phyloP scores from a whole-genome alignment of 2,329 filamentous ascomycete species.

The Aspergillus costaricaensis region DNA sequence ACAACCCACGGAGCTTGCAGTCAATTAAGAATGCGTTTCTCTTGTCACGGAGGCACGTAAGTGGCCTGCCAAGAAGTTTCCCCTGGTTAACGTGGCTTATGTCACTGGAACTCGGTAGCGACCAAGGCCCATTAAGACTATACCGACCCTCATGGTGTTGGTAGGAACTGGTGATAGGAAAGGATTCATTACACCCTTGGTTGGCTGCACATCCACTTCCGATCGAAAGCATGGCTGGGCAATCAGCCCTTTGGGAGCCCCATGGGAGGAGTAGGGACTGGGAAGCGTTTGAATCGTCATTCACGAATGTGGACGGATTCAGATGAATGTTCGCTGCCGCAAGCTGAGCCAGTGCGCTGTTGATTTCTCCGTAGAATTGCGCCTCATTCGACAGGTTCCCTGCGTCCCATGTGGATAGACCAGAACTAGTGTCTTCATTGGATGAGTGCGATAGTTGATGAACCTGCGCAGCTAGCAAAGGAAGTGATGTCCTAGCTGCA shows the following conservation, averaged over 20 bases:
- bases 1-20: constrained; percentile 44
- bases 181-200: background rate
- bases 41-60: constrained; percentile 21
- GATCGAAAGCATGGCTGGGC: background rate
- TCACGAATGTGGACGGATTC: constrained; percentile 6
- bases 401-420: constrained; percentile 6
- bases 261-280: constrained; percentile 6
- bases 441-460: constrained; percentile 9
- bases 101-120: background rate
- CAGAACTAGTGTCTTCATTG: background rate
- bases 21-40: constrained; percentile 45
- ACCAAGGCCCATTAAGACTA: constrained; percentile 1
- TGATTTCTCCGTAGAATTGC: background rate
- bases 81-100: background rate
- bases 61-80: constrained; percentile 8
- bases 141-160: background rate
- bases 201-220: background rate
- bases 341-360: constrained; percentile 4
- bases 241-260: constrained; percentile 1
- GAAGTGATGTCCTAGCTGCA: constrained; percentile 2
- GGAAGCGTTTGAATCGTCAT: background rate
- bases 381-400: background rate
- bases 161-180: background rate
- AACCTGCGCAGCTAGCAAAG: constrained; percentile 11
- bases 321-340: background rate